phyloP scores from a whole-genome alignment of 78 protist genomes.

The Chrysochromulina tobinii region DNA sequence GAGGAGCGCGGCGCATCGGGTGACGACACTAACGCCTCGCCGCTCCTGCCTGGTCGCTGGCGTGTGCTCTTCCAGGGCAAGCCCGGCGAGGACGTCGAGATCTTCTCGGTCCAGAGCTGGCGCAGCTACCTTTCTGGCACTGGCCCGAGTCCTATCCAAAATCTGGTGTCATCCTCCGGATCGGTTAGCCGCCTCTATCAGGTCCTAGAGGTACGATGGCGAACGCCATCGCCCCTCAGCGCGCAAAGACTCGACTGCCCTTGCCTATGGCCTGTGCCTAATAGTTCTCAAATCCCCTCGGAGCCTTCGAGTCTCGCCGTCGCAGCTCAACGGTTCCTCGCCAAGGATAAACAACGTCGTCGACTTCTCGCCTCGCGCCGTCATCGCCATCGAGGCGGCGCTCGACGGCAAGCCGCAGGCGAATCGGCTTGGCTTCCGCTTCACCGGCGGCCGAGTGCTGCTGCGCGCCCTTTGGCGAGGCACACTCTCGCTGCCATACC shows the following conservation, averaged over 20 bases:
- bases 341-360: background rate
- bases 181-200: background rate
- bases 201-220: background rate
- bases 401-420: background rate
- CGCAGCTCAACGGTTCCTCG: no score
- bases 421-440: constrained; percentile 1
- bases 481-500: constrained; percentile 1
- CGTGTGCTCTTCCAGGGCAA: constrained; percentile 5
- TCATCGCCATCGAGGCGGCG: background rate
- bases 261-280: no score
- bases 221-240: no score
- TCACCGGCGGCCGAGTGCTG: background rate
- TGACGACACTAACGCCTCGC: background rate
- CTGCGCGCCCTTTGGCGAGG: background rate
- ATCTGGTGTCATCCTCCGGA: background rate
- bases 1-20: background rate
- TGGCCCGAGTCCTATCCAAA: background rate
- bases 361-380: background rate
- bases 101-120: background rate
- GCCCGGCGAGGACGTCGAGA: background rate
- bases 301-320: no score
- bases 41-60: constrained; percentile 12
- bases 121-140: background rate
- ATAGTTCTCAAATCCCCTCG: no score
- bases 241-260: no score